A percentile compares a stretch with the other conserved stretches of the same genome.
Conservation (phyloP, 129 eudicot genomes). For the Chrysanthemum seticuspe region DNA sequence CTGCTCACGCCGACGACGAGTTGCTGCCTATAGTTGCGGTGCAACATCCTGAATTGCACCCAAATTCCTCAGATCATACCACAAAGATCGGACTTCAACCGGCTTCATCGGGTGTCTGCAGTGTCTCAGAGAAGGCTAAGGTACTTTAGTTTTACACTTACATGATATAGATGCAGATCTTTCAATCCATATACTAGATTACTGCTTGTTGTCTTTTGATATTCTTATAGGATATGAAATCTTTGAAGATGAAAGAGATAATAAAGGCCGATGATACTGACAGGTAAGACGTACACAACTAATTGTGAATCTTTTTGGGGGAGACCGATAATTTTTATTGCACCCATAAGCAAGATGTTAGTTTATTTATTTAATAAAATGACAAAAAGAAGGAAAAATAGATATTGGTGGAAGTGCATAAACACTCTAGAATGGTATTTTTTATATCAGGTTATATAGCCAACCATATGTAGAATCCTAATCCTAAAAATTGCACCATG, state of each 20-base stretch:
- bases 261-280: constrained; percentile 30
- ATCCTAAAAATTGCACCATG: constrained; percentile 40
- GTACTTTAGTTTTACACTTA: neutral
- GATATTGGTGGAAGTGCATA: constrained; percentile 42
- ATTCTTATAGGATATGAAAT: constrained; percentile 33
- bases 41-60: constrained; percentile 45
- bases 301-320: constrained; percentile 21
- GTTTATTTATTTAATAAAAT: constrained; percentile 1
- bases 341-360: constrained; percentile 24
- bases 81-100: constrained; percentile 29
- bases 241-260: constrained; percentile 17
- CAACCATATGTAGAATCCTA: constrained; percentile 37
- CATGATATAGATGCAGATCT: constrained; percentile 18
- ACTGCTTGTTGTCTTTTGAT: neutral
- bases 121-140: constrained; percentile 10
- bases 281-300: constrained; percentile 45
- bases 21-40: constrained; percentile 24
- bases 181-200: constrained; percentile 13
- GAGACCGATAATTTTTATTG: constrained; percentile 4
- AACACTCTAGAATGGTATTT: constrained; percentile 38
- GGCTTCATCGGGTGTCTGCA: constrained; percentile 9
- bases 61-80: constrained; percentile 31
- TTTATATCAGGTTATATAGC: constrained; percentile 40
- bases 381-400: constrained; percentile 11
- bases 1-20: constrained; percentile 39